Percentiles rank a stretch among this genome's conserved stretches.
Evolutionary conservation across 1,139 yeast genomes (phyloP).

Genomic region (Taiozyma sp.): DNA sequence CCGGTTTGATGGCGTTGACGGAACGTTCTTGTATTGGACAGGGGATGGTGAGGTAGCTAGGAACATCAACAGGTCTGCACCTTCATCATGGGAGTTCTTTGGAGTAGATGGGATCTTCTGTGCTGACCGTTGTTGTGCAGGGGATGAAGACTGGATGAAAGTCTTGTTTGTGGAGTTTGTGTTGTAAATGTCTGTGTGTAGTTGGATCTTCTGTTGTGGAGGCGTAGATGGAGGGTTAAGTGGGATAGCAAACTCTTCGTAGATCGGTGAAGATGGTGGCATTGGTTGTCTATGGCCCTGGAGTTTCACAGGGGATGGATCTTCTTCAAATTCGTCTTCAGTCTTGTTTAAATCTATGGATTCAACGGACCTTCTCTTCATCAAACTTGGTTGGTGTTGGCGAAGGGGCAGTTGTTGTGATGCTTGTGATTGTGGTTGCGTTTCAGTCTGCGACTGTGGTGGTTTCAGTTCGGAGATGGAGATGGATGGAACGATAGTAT

Average conservation of each 20-base stretch:
- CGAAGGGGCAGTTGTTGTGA: background rate
- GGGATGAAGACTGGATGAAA: slow-evolving; percentile 18
- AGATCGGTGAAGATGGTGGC: slow-evolving; percentile 23
- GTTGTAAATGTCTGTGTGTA: slow-evolving; percentile 20
- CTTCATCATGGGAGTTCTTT: slow-evolving; percentile 50
- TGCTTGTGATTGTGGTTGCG: background rate
- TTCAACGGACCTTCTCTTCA: slow-evolving; percentile 16
- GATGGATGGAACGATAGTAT: background rate
- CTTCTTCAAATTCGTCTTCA: slow-evolving; percentile 12
- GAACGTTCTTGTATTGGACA: slow-evolving; percentile 21
- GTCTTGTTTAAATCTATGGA: slow-evolving; percentile 19
- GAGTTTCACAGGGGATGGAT: background rate
- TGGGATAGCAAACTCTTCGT: slow-evolving; percentile 14
- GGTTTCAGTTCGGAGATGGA: background rate
- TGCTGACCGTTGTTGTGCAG: slow-evolving; percentile 8
- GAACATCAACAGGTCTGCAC: slow-evolving; percentile 77
- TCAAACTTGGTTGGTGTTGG: background rate
- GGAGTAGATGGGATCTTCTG: slow-evolving; percentile 13
- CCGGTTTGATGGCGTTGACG: slow-evolving; percentile 20
- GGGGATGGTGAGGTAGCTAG: slow-evolving; percentile 87
- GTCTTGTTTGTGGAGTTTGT: slow-evolving; percentile 25
- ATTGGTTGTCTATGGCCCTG: slow-evolving; percentile 6
- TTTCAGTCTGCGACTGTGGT: background rate
- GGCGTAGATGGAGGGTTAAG: slow-evolving; percentile 22
- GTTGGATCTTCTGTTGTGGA: slow-evolving; percentile 20